Conservation (phyloP, 805 yeast species). For the Lipomyces kockii region DNA sequence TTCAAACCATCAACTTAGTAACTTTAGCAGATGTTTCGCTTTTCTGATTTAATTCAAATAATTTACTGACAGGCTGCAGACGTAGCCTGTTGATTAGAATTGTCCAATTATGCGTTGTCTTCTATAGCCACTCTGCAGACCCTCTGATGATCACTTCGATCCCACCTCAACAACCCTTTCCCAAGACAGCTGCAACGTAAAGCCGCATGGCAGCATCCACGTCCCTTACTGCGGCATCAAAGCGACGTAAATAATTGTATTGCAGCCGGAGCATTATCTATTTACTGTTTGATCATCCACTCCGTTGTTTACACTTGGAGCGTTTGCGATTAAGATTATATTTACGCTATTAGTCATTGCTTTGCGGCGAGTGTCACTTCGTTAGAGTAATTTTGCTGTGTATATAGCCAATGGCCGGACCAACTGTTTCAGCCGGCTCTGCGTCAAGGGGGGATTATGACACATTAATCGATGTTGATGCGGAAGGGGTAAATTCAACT, state of each 20-base stretch:
- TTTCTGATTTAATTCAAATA: not conserved
- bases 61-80: not conserved
- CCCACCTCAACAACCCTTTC: no score
- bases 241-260: no score
- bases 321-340: no score
- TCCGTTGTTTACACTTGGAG: not conserved
- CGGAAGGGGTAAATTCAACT: slow-evolving; percentile 23
- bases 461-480: slow-evolving; percentile 34
- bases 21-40: not conserved
- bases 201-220: not conserved
- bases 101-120: not conserved
- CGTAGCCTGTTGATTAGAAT: not conserved
- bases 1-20: not conserved
- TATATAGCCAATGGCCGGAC: slow-evolving; percentile 12
- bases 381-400: not conserved
- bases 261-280: not conserved
- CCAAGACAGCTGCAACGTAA: no score
- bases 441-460: slow-evolving; percentile 27
- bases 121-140: not conserved
- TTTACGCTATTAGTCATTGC: not conserved
- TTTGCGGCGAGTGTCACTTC: not conserved
- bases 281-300: not conserved
- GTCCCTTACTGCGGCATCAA: not conserved
- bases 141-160: no score
- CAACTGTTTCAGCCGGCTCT: not conserved